Percentiles rank a stretch among this genome's conserved stretches.
Conservation (phyloP, 2,329 filamentous ascomycete species). For the Talaromyces sp. region DNA sequence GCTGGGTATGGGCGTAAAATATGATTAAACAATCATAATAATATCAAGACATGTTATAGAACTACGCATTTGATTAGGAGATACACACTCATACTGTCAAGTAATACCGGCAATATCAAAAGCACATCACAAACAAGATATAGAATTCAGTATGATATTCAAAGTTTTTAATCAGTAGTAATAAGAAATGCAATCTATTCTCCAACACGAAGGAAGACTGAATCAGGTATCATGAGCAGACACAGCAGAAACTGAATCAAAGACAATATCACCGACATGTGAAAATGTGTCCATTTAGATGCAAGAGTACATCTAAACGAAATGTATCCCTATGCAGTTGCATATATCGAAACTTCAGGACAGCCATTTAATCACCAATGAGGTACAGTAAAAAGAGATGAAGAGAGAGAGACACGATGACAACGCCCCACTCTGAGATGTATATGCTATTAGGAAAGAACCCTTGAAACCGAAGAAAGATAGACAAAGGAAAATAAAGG, state of each 20-base stretch:
- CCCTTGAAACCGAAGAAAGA: conserved; percentile 13
- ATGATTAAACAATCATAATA: too few species aligned
- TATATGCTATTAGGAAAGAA: conserved; percentile 9
- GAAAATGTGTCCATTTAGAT: not conserved
- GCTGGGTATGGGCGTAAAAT: too few species aligned
- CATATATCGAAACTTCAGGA: not conserved
- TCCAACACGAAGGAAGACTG: not conserved
- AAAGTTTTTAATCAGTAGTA: not conserved
- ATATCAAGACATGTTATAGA: not conserved
- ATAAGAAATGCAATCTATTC: not conserved
- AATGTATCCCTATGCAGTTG: not conserved
- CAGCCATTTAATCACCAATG: not conserved
- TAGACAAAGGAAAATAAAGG: conserved; percentile 9
- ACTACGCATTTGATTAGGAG: not conserved
- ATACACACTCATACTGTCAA: too few species aligned
- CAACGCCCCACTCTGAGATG: conserved; percentile 6
- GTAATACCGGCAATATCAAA: too few species aligned
- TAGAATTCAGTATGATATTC: not conserved
- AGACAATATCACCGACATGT: not conserved
- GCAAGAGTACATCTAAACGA: not conserved
- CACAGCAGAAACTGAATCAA: not conserved
- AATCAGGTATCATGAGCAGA: not conserved
- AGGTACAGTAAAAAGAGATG: conserved; percentile 1
- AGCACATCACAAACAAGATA: not conserved
- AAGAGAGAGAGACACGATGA: conserved; percentile 12